Percentiles rank a stretch among this genome's conserved stretches.
phyloP scores from a whole-genome alignment of 352 stramenopile genomes.

The Pythium scleroteichum region DNA sequence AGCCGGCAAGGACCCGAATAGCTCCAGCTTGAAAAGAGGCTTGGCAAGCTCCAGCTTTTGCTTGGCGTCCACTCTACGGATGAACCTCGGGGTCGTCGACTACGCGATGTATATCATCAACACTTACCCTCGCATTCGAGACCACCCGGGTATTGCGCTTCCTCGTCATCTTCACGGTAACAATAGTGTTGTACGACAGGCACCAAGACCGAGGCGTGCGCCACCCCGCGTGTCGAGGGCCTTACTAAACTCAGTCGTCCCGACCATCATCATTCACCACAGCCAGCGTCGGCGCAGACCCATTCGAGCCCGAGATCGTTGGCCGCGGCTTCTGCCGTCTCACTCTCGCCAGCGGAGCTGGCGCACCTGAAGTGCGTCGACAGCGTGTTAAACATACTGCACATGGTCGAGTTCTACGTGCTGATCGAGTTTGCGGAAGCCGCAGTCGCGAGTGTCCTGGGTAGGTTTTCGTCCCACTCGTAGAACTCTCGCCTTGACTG shows the following conservation, averaged over 20 bases:
- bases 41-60: neutral
- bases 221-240: too few species aligned
- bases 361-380: neutral
- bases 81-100: neutral
- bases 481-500: too few species aligned
- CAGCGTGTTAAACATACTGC: neutral
- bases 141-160: neutral
- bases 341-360: too few species aligned
- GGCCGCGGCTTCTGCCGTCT: neutral
- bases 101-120: neutral
- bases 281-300: too few species aligned
- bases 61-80: too few species aligned
- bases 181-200: too few species aligned
- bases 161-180: neutral
- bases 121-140: neutral
- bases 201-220: too few species aligned
- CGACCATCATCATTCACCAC: too few species aligned
- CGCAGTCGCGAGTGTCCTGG: neutral
- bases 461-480: too few species aligned
- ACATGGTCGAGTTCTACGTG: constrained; percentile 1
- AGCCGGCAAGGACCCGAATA: neutral
- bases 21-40: neutral
- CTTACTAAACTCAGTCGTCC: too few species aligned
- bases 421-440: neutral
- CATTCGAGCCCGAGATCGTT: too few species aligned